Evolutionary conservation across 306 rosid species (phyloP), one percentile per base, ranked within the genome.

Genomic region (Lathyrus aphaca): DNA sequence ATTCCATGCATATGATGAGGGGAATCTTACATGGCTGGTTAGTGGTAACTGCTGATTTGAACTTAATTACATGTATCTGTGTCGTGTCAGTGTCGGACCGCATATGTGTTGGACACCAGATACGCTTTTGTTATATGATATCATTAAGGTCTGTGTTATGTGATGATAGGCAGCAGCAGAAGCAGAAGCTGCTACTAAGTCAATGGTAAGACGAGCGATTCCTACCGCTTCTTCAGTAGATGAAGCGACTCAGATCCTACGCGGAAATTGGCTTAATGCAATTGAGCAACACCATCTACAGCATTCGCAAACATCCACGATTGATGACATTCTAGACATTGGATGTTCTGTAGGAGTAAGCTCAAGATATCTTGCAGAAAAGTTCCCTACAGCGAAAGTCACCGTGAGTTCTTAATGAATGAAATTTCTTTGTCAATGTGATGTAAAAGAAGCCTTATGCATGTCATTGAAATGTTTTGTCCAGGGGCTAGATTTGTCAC

Each of bases 401-500:
- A 82, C 82, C 0, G 89, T 85, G 75, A 68, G 14, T 57, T 72
- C 76, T 71, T 54, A 55, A 25, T 50, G 57, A 30, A 73, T 19
- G 45, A 58, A 70, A 16, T 75, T 56, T 1, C 54, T 74, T 66
- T 62, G 21, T 21, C 37, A 70, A 45, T 30, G 8, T 71, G 16
- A 30, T 65, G 46, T 63, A 29, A 61, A 27, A 72, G 17, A 63
- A 68, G 39, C 39, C 55, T 77, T 61, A 15, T 71, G 12, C 56
- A 32, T 46, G 38, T 29, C 0, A 19, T 73, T 59, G 50, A 64
- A 61, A 46, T 77, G 61, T 45, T 45, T 48, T 72, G 68, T 64
- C 50, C 78, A 84, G 92, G 92, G 89, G 25, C 83, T 87, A 42
- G 89, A 87, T 85, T 56, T 87, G 83, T 87, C 92, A 63, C 92